Percentiles rank a stretch among this genome's conserved stretches.
These are phyloP conservation scores for Globisporangium ultimum DNA, from an alignment of 352 stramenopile genomes.

Conservation along the genomic window DNA sequence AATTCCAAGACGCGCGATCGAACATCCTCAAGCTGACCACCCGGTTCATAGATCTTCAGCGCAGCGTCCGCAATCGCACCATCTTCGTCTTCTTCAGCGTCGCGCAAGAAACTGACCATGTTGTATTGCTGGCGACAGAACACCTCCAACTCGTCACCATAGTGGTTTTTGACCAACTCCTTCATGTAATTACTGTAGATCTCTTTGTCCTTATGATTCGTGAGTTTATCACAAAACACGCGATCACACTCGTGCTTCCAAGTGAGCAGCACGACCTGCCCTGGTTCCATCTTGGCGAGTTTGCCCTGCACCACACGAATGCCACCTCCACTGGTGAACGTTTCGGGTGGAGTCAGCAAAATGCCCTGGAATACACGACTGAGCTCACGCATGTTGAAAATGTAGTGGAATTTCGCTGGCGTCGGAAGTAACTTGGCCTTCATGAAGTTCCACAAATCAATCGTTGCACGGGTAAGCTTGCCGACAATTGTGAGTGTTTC, in stretches of 20 bases:
- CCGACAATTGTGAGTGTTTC: slow-evolving; percentile 84
- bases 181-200: slow-evolving; percentile 92
- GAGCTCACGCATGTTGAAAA: slow-evolving; percentile 99
- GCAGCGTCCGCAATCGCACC: slow-evolving; percentile 92
- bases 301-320: slow-evolving; percentile 83
- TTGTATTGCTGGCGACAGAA: slow-evolving; percentile 77
- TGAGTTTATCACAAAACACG: slow-evolving; percentile 98
- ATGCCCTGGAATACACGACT: slow-evolving; percentile 98
- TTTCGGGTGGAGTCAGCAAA: slow-evolving; percentile 94
- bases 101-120: slow-evolving; percentile 98
- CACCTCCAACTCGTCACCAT: slow-evolving; percentile 83
- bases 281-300: slow-evolving; percentile 87
- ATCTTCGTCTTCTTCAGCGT: slow-evolving; percentile 96
- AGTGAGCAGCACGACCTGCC: slow-evolving; percentile 91
- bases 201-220: slow-evolving; percentile 96
- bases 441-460: slow-evolving; percentile 96
- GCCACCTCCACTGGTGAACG: slow-evolving; percentile 89
- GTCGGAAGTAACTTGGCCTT: slow-evolving; percentile 97
- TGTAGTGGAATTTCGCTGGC: slow-evolving; percentile 98
- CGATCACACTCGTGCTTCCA: slow-evolving; percentile 98
- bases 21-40: slow-evolving; percentile 91
- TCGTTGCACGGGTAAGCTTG: slow-evolving; percentile 95
- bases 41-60: slow-evolving; percentile 97
- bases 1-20: slow-evolving; percentile 92
- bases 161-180: slow-evolving; percentile 89